A percentile compares a stretch with the other conserved stretches of the same genome.
These are phyloP conservation scores for Phoma sp. DNA, from an alignment of 2,329 filamentous ascomycete species.

Conservation along the genomic window DNA sequence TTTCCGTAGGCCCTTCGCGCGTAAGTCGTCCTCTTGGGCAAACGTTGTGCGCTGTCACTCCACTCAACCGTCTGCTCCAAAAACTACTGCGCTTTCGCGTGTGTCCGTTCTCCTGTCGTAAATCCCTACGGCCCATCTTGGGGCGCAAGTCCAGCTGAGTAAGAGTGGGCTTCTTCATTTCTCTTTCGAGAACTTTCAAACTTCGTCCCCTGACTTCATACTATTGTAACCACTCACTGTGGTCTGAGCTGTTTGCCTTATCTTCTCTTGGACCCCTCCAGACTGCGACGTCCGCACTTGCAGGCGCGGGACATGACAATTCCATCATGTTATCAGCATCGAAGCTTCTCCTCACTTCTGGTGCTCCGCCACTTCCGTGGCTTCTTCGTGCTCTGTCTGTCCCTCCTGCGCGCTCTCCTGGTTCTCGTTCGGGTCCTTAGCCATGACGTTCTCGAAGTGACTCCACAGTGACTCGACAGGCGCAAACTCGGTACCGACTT, in stretches of 20 bases:
- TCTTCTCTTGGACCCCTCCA: neutral
- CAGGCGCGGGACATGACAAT: neutral
- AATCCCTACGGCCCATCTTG: neutral
- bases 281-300: neutral
- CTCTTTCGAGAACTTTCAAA: neutral
- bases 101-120: neutral
- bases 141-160: neutral
- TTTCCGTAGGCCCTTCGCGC: neutral
- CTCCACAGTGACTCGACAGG: constrained; percentile 97
- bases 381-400: constrained; percentile 31
- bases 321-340: neutral
- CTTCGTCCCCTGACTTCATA: neutral
- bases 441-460: constrained; percentile 97
- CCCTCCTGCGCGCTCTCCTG: constrained; percentile 30
- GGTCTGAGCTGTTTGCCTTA: neutral
- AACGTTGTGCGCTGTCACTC: neutral
- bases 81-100: neutral
- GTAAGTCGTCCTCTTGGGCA: neutral
- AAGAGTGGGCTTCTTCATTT: neutral
- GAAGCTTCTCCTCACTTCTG: constrained; percentile 20
- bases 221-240: neutral
- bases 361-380: constrained; percentile 29
- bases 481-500: constrained; percentile 96
- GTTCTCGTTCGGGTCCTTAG: constrained; percentile 63
- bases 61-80: neutral